Base-by-base conservation (phyloP, 805 yeast species). In the Candida parachauliodes region DNA sequence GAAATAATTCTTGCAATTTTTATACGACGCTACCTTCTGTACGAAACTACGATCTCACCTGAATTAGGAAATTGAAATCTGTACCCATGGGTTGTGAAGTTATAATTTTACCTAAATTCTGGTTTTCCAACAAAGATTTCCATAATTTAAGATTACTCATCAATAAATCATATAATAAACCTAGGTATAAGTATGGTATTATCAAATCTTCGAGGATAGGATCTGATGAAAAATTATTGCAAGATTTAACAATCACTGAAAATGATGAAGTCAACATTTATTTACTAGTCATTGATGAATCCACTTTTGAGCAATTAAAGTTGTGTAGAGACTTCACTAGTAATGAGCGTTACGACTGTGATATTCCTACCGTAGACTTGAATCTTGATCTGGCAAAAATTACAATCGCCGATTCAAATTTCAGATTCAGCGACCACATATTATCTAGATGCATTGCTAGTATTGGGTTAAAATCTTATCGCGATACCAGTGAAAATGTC, bases 141-240 rank as follows among this genome's bases (percentile, higher is more conserved):
- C 32, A 29, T 9, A 38, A 32, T 16, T 36, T 70, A 21, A 40
- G 49, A 5, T 40, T 50, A 6, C 39, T 72, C n/a, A 52, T 78
- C 40, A 78, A 78, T 49, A 60, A 64, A 38, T 77, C 77, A 1
- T 78, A 77, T 51, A 59, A 69, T 42, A 72, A 69, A 41, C 72
- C 74, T 8, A 56, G 72, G 39, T 63, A 42, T 51, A 65, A 63
- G 44, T 78, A 58, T 46, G 60, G 63, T 1, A 49, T 74, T 6
- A 64, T 78, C 14, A 43, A 46, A 11, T 56, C 72, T 0, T 56
- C 65, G 4, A 58, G 84, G 37, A 58, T 78, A 19, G 62, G 65
- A 32, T 19, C 46, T 20, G 39, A 46, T 1, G 44, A 43, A 0
- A 19, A 44, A 1, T 47, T 62, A 18, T 27, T 50, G 20, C 29